Percentiles rank a stretch among this genome's conserved stretches.
Conservation (phyloP, 495 filamentous ascomycete genomes). For the Hapsidospora chrysogenum region DNA sequence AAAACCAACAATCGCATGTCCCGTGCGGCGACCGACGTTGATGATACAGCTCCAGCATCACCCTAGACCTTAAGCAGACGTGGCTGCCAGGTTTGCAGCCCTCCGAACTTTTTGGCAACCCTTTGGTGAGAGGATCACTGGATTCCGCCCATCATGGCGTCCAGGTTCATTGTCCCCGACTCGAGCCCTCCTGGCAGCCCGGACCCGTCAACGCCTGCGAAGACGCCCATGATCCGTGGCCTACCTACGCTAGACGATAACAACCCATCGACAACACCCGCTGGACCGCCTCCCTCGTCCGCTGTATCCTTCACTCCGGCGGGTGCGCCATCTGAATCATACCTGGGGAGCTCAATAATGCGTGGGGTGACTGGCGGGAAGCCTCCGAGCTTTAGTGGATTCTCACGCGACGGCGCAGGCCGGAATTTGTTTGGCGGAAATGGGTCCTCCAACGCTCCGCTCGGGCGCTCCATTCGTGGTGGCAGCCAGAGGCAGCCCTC, state of each 20-base stretch:
- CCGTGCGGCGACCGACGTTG: too few relatives aligned
- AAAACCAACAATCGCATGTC: too few relatives aligned
- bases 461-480: constrained; percentile 27
- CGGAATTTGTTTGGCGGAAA: constrained; percentile 19
- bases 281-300: constrained; percentile 47
- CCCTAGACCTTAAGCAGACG: too few relatives aligned
- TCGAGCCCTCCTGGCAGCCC: constrained; percentile 8
- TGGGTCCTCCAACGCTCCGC: constrained; percentile 19
- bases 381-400: constrained; percentile 25
- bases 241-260: constrained; percentile 10
- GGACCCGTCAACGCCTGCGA: constrained; percentile 13
- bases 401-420: too few relatives aligned
- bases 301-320: constrained; percentile 59
- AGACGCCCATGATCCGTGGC: not conserved
- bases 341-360: constrained; percentile 50
- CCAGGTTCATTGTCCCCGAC: constrained; percentile 3
- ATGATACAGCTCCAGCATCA: too few relatives aligned
- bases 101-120: too few relatives aligned
- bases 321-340: constrained; percentile 45
- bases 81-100: too few relatives aligned
- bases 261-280: constrained; percentile 60
- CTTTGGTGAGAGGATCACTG: too few relatives aligned
- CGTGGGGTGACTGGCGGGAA: constrained; percentile 24
- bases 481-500: constrained; percentile 18
- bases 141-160: constrained; percentile 4